Evolutionary conservation across 1,284 basidiomycete genomes (phyloP).

Genomic region (Calocybe gambosa): DNA sequence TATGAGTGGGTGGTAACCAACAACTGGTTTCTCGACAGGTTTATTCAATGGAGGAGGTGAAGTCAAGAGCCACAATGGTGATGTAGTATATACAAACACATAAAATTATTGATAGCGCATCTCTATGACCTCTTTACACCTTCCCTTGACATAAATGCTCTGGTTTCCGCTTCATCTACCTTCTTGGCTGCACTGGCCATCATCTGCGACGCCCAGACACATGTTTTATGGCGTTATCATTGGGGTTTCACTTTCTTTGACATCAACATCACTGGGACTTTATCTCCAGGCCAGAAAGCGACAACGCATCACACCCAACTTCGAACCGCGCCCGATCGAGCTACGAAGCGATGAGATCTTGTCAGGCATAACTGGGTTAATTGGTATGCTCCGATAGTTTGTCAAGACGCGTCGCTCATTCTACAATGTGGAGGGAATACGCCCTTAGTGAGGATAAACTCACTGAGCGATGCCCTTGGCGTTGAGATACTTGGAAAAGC

Average conservation of each 20-base stretch:
- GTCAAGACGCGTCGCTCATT: conserved; percentile 1
- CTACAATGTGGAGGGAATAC: conserved; percentile 70
- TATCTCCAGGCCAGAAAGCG: conserved; percentile 43
- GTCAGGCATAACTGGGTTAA: conserved; percentile 73
- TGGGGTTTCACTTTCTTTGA: conserved; percentile 65
- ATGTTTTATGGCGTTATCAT: conserved; percentile 62
- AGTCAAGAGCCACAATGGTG: neutral
- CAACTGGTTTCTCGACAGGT: too few species aligned
- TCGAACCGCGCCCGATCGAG: conserved; percentile 63
- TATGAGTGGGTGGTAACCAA: neutral
- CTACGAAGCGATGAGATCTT: conserved; percentile 71
- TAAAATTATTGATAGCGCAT: conserved; percentile 5
- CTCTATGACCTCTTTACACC: conserved; percentile 22
- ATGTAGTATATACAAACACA: neutral
- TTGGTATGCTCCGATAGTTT: conserved; percentile 63
- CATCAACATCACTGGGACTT: conserved; percentile 51
- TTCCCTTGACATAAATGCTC: conserved; percentile 20
- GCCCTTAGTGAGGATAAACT: conserved; percentile 87
- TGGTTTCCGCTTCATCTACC: conserved; percentile 20
- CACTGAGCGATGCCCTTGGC: conserved; percentile 83
- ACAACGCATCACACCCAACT: conserved; percentile 30
- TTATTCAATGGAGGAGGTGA: neutral
- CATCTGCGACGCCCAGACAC: conserved; percentile 34
- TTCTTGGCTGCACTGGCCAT: conserved; percentile 32
- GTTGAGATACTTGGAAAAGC: conserved; percentile 97